Evolutionary conservation across 177 flowering plant genomes (phyloP).

Genomic region (Vitis hybrid): DNA sequence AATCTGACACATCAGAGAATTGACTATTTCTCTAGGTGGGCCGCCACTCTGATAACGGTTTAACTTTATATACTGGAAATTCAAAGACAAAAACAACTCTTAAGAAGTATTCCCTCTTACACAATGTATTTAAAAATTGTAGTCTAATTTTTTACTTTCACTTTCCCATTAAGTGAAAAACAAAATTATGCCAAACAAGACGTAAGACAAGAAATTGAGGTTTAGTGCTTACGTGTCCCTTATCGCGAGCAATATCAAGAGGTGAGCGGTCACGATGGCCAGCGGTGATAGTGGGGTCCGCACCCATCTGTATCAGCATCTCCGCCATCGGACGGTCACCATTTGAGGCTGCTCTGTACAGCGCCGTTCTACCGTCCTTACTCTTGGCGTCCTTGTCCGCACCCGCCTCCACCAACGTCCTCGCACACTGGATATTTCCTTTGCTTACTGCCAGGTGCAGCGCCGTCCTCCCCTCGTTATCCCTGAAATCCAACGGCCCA

Average conservation of each 20-base stretch:
- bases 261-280: constrained; percentile 32
- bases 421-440: constrained; percentile 35
- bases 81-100: too few species aligned
- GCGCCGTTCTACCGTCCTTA: constrained; percentile 46
- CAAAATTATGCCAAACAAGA: too few species aligned
- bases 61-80: too few species aligned
- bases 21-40: too few species aligned
- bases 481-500: constrained; percentile 41
- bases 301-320: constrained; percentile 41
- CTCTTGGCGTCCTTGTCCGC: constrained; percentile 44
- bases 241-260: constrained; percentile 45
- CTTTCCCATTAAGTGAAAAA: too few species aligned
- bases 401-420: constrained; percentile 41
- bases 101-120: too few species aligned
- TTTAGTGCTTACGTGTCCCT: constrained; percentile 44
- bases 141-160: too few species aligned
- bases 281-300: constrained; percentile 41
- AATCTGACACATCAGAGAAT: too few species aligned
- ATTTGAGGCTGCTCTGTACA: constrained; percentile 46
- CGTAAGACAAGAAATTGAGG: too few species aligned
- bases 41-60: too few species aligned
- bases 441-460: constrained; percentile 47
- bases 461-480: constrained; percentile 44
- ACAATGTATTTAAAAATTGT: too few species aligned
- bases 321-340: constrained; percentile 50